A percentile compares a stretch with the other conserved stretches of the same genome.
These are phyloP conservation scores for Osmozyma mogii DNA, from an alignment of 805 yeast species.

Conservation along the genomic window DNA sequence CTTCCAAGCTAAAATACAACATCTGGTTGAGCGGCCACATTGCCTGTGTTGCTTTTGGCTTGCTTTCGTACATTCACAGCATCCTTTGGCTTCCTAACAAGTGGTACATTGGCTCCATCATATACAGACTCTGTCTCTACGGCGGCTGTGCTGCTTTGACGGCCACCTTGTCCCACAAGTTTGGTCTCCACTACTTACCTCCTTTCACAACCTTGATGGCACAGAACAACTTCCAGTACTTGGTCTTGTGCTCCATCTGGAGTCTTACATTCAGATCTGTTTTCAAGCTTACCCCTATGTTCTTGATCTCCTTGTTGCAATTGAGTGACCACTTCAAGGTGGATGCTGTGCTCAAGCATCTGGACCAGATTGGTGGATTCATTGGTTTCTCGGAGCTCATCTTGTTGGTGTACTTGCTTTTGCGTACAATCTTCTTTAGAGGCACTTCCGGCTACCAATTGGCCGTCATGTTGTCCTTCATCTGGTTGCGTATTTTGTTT, in stretches of 20 bases:
- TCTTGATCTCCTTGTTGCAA: slow-evolving; percentile 52
- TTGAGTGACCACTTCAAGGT: slow-evolving; percentile 36
- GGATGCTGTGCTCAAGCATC: slow-evolving; percentile 29
- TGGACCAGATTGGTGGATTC: slow-evolving; percentile 32
- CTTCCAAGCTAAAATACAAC: slow-evolving; percentile 36
- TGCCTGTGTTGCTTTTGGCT: slow-evolving; percentile 38
- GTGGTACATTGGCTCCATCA: slow-evolving; percentile 39
- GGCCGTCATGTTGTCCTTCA: slow-evolving; percentile 47
- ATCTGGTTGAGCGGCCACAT: slow-evolving; percentile 55
- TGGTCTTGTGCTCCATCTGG: slow-evolving; percentile 52
- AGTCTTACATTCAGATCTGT: slow-evolving; percentile 53
- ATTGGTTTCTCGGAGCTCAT: slow-evolving; percentile 57
- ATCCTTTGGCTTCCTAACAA: slow-evolving; percentile 31
- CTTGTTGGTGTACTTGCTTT: slow-evolving; percentile 42
- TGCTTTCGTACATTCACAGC: slow-evolving; percentile 28
- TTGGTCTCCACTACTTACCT: slow-evolving; percentile 51
- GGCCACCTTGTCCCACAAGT: slow-evolving; percentile 49
- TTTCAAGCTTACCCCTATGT: slow-evolving; percentile 58
- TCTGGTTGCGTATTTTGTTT: slow-evolving; percentile 65
- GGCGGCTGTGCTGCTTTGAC: slow-evolving; percentile 50
- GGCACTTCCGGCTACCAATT: slow-evolving; percentile 67
- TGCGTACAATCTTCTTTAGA: slow-evolving; percentile 57
- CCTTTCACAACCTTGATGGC: slow-evolving; percentile 57
- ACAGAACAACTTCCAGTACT: slow-evolving; percentile 69
- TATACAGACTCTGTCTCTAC: slow-evolving; percentile 47